Evolutionary conservation across 2,329 filamentous ascomycete species (phyloP).

Genomic region (Coccinonectria pachysandricola): DNA sequence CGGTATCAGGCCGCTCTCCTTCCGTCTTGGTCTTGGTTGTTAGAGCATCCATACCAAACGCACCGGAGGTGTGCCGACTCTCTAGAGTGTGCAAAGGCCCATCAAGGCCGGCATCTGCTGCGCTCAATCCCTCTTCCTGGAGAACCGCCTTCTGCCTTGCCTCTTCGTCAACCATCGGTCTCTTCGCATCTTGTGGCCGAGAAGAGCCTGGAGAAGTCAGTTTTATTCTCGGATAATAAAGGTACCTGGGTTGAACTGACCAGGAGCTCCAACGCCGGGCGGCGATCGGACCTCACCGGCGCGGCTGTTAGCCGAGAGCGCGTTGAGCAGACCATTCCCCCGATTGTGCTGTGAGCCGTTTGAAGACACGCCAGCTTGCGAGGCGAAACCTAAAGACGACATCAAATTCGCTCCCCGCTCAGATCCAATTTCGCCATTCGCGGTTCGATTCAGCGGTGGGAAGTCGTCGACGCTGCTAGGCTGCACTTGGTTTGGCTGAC

Average conservation of each 20-base stretch:
- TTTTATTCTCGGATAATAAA: constrained; percentile 1
- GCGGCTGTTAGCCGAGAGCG: constrained; percentile 49
- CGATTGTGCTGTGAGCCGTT: constrained; percentile 31
- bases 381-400: constrained; percentile 43
- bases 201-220: constrained; percentile 22
- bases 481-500: constrained; percentile 37
- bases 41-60: constrained; percentile 35
- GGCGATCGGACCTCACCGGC: constrained; percentile 39
- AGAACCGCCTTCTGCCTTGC: constrained; percentile 35
- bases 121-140: constrained; percentile 31
- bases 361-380: constrained; percentile 30
- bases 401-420: constrained; percentile 43
- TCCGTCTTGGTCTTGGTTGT: constrained; percentile 32
- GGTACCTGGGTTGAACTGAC: constrained; percentile 13
- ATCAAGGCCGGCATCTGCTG: constrained; percentile 26
- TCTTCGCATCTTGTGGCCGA: constrained; percentile 35
- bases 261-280: constrained; percentile 29
- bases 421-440: constrained; percentile 47
- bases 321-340: constrained; percentile 53
- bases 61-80: constrained; percentile 32
- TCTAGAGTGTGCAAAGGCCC: constrained; percentile 22
- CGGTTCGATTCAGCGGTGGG: constrained; percentile 47
- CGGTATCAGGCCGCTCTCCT: constrained; percentile 28
- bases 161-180: constrained; percentile 31
- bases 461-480: constrained; percentile 48